Evolutionary conservation across 106 monocot species (phyloP).

Genomic region (Iris macrosiphon): DNA sequence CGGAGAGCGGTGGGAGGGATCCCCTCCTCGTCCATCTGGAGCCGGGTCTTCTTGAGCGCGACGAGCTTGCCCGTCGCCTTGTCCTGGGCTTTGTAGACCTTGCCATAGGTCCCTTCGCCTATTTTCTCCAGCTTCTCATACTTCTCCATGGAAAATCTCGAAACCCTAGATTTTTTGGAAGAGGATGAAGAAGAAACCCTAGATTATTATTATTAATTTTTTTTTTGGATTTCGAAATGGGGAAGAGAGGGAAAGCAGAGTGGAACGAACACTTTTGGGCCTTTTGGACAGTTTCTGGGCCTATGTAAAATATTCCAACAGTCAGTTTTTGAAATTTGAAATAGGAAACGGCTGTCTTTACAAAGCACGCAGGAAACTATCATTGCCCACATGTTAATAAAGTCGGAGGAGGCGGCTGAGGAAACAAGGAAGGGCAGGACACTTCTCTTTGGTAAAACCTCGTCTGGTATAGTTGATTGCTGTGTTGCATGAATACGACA

Average conservation of each 20-base stretch:
- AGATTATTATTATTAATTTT: neutral
- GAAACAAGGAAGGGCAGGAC: too few relatives aligned
- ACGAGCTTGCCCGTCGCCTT: constrained; percentile 84
- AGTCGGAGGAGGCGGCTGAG: too few relatives aligned
- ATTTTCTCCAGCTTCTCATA: constrained; percentile 99
- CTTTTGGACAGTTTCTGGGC: too few relatives aligned
- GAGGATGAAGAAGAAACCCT: neutral
- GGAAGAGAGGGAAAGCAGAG: neutral
- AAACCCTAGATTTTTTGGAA: constrained; percentile 15
- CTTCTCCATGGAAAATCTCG: constrained; percentile 49
- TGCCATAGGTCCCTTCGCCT: constrained; percentile 98
- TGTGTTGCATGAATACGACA: too few relatives aligned
- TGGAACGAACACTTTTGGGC: neutral
- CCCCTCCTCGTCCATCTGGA: constrained; percentile 98
- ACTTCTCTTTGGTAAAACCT: too few relatives aligned
- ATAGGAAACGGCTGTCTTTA: too few relatives aligned
- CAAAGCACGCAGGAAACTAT: too few relatives aligned
- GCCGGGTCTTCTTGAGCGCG: constrained; percentile 95
- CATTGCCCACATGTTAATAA: too few relatives aligned
- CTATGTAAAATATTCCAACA: too few relatives aligned
- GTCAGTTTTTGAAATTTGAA: too few relatives aligned
- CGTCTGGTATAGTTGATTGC: too few relatives aligned
- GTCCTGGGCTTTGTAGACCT: constrained; percentile 98
- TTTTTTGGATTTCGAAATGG: constrained; percentile 11
- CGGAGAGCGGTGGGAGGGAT: constrained; percentile 97